Base-by-base conservation (phyloP, 495 filamentous ascomycete genomes). In the Penicillium subrubescens region DNA sequence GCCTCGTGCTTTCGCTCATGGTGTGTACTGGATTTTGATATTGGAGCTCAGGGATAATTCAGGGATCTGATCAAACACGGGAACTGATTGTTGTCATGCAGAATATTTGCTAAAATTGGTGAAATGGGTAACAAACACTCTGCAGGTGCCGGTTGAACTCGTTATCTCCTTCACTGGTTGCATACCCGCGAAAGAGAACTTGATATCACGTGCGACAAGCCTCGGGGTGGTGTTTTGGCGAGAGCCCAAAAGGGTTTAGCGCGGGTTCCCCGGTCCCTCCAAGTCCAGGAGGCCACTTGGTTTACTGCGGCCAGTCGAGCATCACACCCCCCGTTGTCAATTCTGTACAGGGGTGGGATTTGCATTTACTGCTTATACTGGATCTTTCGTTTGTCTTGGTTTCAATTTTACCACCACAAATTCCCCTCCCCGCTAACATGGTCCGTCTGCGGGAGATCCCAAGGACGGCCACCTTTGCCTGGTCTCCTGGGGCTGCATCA, bases 401-500 rank as follows among this genome's bases (percentile, higher is more conserved):
- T 43, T 67, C 53, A 37, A 67, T 62, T 65, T 64, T 58, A 70
- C 69, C 44, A 64, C 51, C 61, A 64, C 66, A 68, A 68, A 71
- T 64, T 67, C 41, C 55, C 55, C 50, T 74, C 59, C 64, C 51
- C 56, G 63, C 71, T 82, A 89, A 72, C 74, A 99, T 99, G 95
- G 94, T 96, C 71, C 89, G 92, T 77, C 82, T 97, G 79, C 87
- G 94, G 82, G 93, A 98, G 81, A 94, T 99, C 73, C 90, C 93
- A 72, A 86, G 95, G 79, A 98, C 95, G 62, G 94, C 94, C 77
- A 91, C 94, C 71, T 98, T 99, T 73, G 92, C 96, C 63, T 99
- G 95, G 94, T 95, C 93, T 64, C 90, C 93, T 15, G 89, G 89
- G 60, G 77, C 90, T 48, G 81, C 84, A 37, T 82, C 85, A 61